phyloP scores from a whole-genome alignment of 192 early-diverging fungal genomes.

The Rhizoclosmatium sp. region DNA sequence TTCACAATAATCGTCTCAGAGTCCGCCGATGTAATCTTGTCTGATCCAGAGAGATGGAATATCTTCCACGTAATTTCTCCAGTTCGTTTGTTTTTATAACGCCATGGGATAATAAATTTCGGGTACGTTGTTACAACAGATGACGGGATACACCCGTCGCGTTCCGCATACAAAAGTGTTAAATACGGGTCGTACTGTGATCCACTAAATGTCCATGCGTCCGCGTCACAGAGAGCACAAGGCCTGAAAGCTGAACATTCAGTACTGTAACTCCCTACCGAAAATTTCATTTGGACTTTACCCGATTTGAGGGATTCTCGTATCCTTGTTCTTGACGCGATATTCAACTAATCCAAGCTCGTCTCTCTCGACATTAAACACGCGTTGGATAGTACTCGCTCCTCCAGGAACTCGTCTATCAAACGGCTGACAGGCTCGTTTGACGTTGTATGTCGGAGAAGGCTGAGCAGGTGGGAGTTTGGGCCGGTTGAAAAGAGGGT shows the following conservation, averaged over 20 bases:
- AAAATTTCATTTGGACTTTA: not conserved
- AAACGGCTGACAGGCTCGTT: conserved; percentile 37
- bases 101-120: conserved; percentile 60
- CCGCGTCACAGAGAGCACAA: conserved; percentile 48
- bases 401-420: conserved; percentile 25
- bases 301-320: conserved; percentile 21
- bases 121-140: conserved; percentile 32
- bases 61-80: conserved; percentile 58
- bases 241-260: conserved; percentile 16
- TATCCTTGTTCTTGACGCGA: conserved; percentile 11
- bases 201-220: conserved; percentile 48
- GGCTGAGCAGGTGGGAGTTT: not conserved
- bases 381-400: not conserved
- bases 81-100: conserved; percentile 53
- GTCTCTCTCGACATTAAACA: conserved; percentile 28
- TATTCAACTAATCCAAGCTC: conserved; percentile 32
- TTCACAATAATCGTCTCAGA: conserved; percentile 59
- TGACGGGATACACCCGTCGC: conserved; percentile 59
- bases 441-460: conserved; percentile 32
- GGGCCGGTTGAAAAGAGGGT: not conserved
- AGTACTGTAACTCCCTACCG: not conserved
- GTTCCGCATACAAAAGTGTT: conserved; percentile 48
- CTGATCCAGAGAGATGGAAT: conserved; percentile 47
- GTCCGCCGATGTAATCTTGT: conserved; percentile 51
- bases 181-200: conserved; percentile 51